Conservation (phyloP, 192 early-diverging fungal species). For the Anaeromyces robustus region DNA sequence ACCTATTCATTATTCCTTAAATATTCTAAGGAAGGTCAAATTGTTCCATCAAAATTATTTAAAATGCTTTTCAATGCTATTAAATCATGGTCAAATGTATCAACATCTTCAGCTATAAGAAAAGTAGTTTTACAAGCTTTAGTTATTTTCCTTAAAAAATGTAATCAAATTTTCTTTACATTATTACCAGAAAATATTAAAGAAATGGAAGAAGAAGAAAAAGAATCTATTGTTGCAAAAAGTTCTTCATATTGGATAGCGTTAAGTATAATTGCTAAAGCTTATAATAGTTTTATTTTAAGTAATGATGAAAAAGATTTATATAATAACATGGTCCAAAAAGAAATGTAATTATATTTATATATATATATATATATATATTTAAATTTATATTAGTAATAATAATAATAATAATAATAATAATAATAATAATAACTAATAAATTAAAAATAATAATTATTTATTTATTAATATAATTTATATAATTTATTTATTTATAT, state of each 20-base stretch:
- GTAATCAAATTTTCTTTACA: neutral
- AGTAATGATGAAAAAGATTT: neutral
- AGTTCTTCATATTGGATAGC: neutral
- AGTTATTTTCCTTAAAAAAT: neutral
- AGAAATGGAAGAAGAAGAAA: neutral
- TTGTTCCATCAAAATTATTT: neutral
- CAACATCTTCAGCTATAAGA: neutral
- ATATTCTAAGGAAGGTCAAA: neutral
- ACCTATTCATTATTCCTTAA: neutral
- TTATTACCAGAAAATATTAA: neutral
- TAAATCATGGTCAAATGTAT: neutral
- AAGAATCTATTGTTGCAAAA: neutral
- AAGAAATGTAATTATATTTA: neutral
- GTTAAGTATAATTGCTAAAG: neutral
- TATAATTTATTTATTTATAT: too few species aligned
- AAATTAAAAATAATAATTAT: too few species aligned
- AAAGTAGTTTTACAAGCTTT: neutral
- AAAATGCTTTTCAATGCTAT: neutral
- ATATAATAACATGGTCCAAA: neutral
- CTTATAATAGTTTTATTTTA: neutral
- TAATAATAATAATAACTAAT: too few species aligned
- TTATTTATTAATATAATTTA: too few species aligned
- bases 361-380: too few species aligned
- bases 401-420: too few species aligned
- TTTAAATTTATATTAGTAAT: too few species aligned